Evolutionary conservation across 108 stramenopile genomes (phyloP), one percentile per base, ranked within the genome.

Genomic region (Fistulifera solaris): DNA sequence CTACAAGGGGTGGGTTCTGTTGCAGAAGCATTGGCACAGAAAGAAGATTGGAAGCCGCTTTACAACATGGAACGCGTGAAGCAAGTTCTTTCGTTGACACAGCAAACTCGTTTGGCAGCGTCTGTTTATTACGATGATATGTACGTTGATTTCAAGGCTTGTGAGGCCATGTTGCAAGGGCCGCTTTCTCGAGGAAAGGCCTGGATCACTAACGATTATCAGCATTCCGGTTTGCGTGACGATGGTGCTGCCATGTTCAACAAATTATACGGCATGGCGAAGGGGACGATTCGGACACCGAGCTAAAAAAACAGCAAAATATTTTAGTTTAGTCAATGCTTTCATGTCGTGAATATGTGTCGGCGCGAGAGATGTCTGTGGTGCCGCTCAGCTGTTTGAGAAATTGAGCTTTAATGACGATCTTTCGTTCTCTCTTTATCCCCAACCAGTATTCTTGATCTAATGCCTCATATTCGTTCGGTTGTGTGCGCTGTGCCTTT

Each of bases 161-260:
- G 64, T 17, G 85, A 81, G 80, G 67, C 76, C 50, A 64, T 92
- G 6, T 38, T 70, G 11, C 22, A 59, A 39, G 71, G 66, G 8
- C 84, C 89, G 0, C 54, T 92, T 26, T 83, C 85, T 50, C 52
- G 72, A 27, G 66, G 70, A 0, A 87, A 92, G 48, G 72, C 87
- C 0, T 94, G 80, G 70, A 70, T 94, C 0, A 94, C 86, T 0
- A 96, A 94, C 60, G 92, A 93, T 40, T 94, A 91, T 71, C 95
- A 96, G 56, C 95, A 96, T 66, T 85, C 80, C 8, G 95, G 93
- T 10, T 42, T 96, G 6, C 72, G 95, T 19, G 89, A 94, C 40
- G 81, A 88, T 63, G 93, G 93, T 1, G 83, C 84, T 19, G 70
- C 39, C 24, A 75, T 96, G 25, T 80, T 96, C 55, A 55, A 56